These are phyloP conservation scores for Rhodotorula sp. DNA, from an alignment of 1,284 basidiomycete species.

Conservation along the genomic window DNA sequence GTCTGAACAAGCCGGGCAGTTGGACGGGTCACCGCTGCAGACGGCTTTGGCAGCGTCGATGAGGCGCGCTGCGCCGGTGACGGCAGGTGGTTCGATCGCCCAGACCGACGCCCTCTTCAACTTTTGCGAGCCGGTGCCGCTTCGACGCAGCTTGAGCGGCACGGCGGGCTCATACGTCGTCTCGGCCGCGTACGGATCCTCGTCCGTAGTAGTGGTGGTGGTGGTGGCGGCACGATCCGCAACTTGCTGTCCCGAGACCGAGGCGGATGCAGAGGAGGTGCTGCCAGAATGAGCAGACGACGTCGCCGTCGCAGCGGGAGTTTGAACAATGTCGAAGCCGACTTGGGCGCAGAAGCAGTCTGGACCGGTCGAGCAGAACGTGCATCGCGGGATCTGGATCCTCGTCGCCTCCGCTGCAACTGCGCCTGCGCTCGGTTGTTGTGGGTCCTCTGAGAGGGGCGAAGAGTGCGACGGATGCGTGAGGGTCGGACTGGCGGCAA, in stretches of 20 bases:
- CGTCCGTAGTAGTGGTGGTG: conserved; percentile 7
- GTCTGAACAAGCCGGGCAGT: conserved; percentile 44
- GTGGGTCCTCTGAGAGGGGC: not conserved
- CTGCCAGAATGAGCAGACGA: no score
- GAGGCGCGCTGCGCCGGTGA: not conserved
- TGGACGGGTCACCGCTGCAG: conserved; percentile 43
- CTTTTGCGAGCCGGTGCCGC: conserved; percentile 8
- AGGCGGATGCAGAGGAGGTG: not conserved
- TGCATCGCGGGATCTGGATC: conserved; percentile 22
- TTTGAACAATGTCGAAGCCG: conserved; percentile 26
- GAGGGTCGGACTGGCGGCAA: not conserved
- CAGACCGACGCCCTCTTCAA: conserved; percentile 17
- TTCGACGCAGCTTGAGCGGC: conserved; percentile 16
- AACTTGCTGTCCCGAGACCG: not conserved
- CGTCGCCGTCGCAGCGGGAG: not conserved
- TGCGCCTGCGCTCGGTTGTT: not conserved
- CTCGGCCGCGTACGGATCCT: conserved; percentile 10
- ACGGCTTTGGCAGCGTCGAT: conserved; percentile 17
- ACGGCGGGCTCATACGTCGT: conserved; percentile 22
- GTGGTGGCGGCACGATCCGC: no score
- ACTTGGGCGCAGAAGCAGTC: conserved; percentile 40
- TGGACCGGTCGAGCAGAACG: conserved; percentile 26
- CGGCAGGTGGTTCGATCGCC: conserved; percentile 19
- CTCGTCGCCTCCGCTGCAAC: not conserved
- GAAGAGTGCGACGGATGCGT: not conserved